Evolutionary conservation across 345 rosid species (phyloP).

Genomic region (Lepidium sativum): DNA sequence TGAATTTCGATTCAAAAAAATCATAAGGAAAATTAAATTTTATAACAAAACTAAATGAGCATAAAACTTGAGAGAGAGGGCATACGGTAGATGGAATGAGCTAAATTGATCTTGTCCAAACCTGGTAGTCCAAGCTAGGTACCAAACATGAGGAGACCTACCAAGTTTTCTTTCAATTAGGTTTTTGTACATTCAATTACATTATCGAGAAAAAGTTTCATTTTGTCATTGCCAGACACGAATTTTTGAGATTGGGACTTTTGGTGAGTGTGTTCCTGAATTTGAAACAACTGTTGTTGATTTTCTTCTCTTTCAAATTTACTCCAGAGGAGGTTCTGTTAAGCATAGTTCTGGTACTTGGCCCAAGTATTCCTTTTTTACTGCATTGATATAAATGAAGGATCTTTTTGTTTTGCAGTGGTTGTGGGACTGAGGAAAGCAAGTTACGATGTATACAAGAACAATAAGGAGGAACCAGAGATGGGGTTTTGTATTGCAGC

Average conservation of each 20-base stretch:
- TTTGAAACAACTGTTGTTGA: neutral
- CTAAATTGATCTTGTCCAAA: neutral
- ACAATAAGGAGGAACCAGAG: constrained; percentile 48
- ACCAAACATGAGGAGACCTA: neutral
- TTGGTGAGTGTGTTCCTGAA: neutral
- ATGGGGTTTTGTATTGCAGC: constrained; percentile 41
- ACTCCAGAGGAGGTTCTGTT: neutral
- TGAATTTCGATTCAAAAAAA: too few relatives aligned
- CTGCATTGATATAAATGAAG: neutral
- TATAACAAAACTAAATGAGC: too few relatives aligned
- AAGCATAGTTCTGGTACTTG: neutral
- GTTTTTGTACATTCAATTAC: neutral
- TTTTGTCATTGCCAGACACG: neutral
- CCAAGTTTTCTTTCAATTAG: neutral
- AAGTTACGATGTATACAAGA: constrained; percentile 60
- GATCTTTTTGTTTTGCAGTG: constrained; percentile 1
- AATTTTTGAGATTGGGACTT: neutral
- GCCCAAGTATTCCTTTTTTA: neutral
- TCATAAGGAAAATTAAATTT: too few relatives aligned
- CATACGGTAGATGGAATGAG: constrained; percentile 14
- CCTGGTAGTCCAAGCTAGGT: neutral
- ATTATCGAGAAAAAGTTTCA: neutral
- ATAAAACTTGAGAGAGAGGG: too few relatives aligned
- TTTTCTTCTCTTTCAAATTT: neutral
- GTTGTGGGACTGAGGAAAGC: constrained; percentile 2